Evolutionary conservation across 2,329 filamentous ascomycete genomes (phyloP).

Genomic region (Colletotrichum spaethianum): DNA sequence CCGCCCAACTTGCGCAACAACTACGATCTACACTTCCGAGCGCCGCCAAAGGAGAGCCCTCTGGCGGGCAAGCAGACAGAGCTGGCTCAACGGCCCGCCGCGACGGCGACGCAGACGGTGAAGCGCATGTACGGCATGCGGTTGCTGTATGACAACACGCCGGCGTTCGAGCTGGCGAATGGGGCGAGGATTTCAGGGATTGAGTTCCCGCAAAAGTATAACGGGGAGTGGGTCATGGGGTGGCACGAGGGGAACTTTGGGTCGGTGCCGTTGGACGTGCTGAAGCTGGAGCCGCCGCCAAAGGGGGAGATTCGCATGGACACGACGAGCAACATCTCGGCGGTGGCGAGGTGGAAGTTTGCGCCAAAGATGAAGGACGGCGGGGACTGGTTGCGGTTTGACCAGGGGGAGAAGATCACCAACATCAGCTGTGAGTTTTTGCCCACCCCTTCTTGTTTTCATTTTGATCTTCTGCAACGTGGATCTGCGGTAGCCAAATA

Average conservation of each 20-base stretch:
- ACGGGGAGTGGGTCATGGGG: conserved; percentile 70
- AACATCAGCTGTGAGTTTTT: conserved; percentile 70
- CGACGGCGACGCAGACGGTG: conserved; percentile 61
- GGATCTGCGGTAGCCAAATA: too few species aligned
- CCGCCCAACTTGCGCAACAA: conserved; percentile 60
- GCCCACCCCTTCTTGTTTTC: neutral
- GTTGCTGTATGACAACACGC: conserved; percentile 60
- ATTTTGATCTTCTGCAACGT: neutral
- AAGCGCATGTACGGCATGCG: conserved; percentile 62
- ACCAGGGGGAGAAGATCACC: conserved; percentile 76
- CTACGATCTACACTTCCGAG: conserved; percentile 66
- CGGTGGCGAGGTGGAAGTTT: conserved; percentile 68
- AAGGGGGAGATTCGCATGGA: conserved; percentile 62
- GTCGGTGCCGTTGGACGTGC: conserved; percentile 63
- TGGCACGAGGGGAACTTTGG: conserved; percentile 69
- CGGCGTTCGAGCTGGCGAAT: conserved; percentile 61
- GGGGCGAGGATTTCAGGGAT: conserved; percentile 67
- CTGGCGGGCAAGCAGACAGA: conserved; percentile 58
- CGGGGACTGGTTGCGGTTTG: conserved; percentile 71
- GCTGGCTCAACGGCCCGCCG: conserved; percentile 59
- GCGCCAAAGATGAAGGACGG: conserved; percentile 57
- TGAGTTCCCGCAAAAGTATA: conserved; percentile 64
- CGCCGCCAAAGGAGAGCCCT: conserved; percentile 57
- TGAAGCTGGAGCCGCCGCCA: conserved; percentile 64
- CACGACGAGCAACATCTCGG: conserved; percentile 62